phyloP scores from a whole-genome alignment of 352 stramenopile species.

The Globisporangium acanthophoron region DNA sequence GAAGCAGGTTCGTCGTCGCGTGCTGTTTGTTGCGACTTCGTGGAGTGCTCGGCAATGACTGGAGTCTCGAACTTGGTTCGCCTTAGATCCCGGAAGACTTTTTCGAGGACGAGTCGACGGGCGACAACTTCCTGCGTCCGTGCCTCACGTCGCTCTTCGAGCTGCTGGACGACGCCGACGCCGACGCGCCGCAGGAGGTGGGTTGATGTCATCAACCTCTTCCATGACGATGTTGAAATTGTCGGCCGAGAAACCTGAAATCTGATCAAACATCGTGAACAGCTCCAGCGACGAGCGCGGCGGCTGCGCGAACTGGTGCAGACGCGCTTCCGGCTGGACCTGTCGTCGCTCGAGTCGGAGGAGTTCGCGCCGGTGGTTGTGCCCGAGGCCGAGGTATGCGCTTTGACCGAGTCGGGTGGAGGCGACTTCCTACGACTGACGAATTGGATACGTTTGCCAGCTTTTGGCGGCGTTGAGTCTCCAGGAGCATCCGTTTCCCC shows the following conservation, averaged over 20 bases:
- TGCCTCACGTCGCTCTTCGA: conserved; percentile 61
- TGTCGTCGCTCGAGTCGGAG: conserved; percentile 15
- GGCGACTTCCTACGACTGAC: background rate
- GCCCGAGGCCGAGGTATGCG: conserved; percentile 28
- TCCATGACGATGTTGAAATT: no score
- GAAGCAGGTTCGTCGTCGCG: conserved; percentile 28
- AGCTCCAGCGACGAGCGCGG: conserved; percentile 15
- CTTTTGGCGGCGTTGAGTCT: conserved; percentile 2
- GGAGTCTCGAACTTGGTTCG: background rate
- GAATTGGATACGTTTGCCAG: background rate
- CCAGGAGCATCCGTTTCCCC: background rate
- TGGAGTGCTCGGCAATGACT: no score
- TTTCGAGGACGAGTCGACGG: conserved; percentile 58
- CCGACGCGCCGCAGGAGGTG: conserved; percentile 32
- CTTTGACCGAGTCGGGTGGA: background rate
- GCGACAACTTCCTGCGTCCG: conserved; percentile 57
- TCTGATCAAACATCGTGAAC: background rate
- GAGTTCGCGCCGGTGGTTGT: conserved; percentile 51
- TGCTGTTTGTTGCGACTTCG: background rate
- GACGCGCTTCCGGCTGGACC: conserved; percentile 32
- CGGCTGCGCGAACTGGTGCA: conserved; percentile 18
- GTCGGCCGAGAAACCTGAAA: no score
- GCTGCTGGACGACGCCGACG: conserved; percentile 44
- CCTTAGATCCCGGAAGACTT: conserved; percentile 58
- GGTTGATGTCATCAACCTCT: background rate